phyloP scores from a whole-genome alignment of 225 moss, liverwort and hornwort genomes.

The Physcomitrium patens region DNA sequence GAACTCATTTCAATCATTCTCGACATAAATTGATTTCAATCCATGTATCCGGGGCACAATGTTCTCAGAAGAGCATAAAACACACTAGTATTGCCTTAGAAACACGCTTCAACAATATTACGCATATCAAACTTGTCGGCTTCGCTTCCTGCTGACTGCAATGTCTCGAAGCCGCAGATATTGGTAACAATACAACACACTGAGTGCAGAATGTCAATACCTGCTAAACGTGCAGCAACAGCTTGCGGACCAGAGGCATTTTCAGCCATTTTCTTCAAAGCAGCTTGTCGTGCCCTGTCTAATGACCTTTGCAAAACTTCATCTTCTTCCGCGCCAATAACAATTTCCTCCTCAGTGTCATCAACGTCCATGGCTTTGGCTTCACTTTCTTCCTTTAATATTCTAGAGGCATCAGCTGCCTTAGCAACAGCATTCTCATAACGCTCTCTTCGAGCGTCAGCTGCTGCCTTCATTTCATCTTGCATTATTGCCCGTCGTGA shows the following conservation, averaged over 20 bases:
- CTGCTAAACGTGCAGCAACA: slow-evolving; percentile 70
- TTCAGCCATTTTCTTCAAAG: slow-evolving; percentile 74
- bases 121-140: not conserved
- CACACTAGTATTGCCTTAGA: slow-evolving; percentile 3
- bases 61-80: slow-evolving; percentile 17
- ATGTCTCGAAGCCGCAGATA: slow-evolving; percentile 18
- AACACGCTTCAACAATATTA: not conserved
- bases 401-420: slow-evolving; percentile 89
- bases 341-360: slow-evolving; percentile 42
- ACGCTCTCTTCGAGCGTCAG: slow-evolving; percentile 73
- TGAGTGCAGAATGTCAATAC: slow-evolving; percentile 32
- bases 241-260: slow-evolving; percentile 64
- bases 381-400: slow-evolving; percentile 63
- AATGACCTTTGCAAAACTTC: slow-evolving; percentile 53
- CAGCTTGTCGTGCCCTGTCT: slow-evolving; percentile 71
- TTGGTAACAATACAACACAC: not conserved
- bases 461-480: slow-evolving; percentile 79
- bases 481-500: slow-evolving; percentile 63
- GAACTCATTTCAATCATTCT: slow-evolving; percentile 12
- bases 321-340: slow-evolving; percentile 79
- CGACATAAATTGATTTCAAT: not conserved
- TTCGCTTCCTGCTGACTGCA: slow-evolving; percentile 1
- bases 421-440: slow-evolving; percentile 87
- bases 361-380: slow-evolving; percentile 77
- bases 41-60: slow-evolving; percentile 4